Evolutionary conservation across 768 basidiomycete genomes (phyloP), one percentile per base, ranked within the genome.

Genomic region (Chalciporus piperatus): DNA sequence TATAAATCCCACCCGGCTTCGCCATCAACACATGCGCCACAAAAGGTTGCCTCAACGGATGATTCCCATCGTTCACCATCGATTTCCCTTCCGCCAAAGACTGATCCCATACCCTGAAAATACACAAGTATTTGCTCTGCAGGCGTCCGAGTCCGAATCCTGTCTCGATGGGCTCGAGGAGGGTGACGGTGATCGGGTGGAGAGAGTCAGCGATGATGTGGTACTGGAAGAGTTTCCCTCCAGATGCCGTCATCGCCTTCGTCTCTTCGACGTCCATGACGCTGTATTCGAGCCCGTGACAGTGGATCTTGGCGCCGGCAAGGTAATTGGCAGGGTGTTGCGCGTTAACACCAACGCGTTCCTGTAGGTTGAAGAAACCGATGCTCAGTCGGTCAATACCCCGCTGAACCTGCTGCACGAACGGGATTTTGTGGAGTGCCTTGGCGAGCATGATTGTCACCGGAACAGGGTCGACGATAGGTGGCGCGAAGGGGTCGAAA

Each of bases 401-500:
- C 17, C 39, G 41, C 47, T 61, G 60, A 1, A 59, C 9, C n/a
- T 54, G 47, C 6, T 41, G 27, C 14, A 62, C 33, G 14, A 51
- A 19, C 22, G 60, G 60, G 0, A 59, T 6, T 17, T 57, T 61
- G 38, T 51, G 54, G 3, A 56, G 20, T 8, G 32, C 11, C 3
- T 41, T 37, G 1, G 50, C 45, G 17, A 59, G 1, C 6, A 4
- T 25, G 45, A 62, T 48, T 44, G 60, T 62, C 11, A 6, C 33
- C 3, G 60, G 60, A 8, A 62, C 54, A 6, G 61, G 61, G 33
- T 62, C 61, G n/a, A 62, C 35, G 13, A 51, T 41, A 10, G 51
- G 61, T 2, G 52, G 50, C 4, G 41, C 39, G n/a, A 62, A 63
- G 9, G 61, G 61, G 33, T 62, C 61, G n/a, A 62, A 62, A 49